Conservation (phyloP, 768 basidiomycete genomes). For the Suillus spraguei region DNA sequence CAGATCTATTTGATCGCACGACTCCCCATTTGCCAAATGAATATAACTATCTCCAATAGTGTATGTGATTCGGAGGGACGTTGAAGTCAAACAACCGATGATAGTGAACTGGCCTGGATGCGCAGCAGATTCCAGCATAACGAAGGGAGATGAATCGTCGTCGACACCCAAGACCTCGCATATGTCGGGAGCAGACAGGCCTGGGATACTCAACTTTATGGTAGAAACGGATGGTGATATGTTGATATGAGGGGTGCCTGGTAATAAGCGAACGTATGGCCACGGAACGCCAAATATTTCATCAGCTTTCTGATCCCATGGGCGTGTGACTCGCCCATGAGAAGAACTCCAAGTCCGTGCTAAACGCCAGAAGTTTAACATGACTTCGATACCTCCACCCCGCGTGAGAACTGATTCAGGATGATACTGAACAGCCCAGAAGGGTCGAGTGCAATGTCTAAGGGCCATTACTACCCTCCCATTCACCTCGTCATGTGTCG, state of each 20-base stretch:
- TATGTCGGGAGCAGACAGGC: constrained; percentile 45
- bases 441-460: constrained; percentile 63
- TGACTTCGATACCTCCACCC: constrained; percentile 65
- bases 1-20: constrained; percentile 43
- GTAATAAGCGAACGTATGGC: constrained; percentile 48
- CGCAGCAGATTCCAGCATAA: constrained; percentile 75
- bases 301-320: constrained; percentile 44
- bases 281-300: constrained; percentile 53
- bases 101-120: constrained; percentile 76
- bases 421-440: constrained; percentile 91
- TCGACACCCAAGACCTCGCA: constrained; percentile 65
- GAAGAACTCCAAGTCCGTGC: constrained; percentile 57
- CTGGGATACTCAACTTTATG: constrained; percentile 43
- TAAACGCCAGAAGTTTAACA: constrained; percentile 75
- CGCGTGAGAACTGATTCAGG: constrained; percentile 81
- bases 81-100: constrained; percentile 58
- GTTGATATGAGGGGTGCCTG: constrained; percentile 20
- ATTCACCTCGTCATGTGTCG: constrained; percentile 66
- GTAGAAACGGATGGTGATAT: constrained; percentile 29
- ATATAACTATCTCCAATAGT: constrained; percentile 52
- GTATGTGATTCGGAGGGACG: constrained; percentile 62
- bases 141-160: constrained; percentile 63
- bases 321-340: constrained; percentile 37
- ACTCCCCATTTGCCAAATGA: constrained; percentile 42
- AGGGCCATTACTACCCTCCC: constrained; percentile 76